Evolutionary conservation across 257 asterid species (phyloP), one percentile per base, ranked within the genome.

Genomic region (Dorcoceras hygrometricum): DNA sequence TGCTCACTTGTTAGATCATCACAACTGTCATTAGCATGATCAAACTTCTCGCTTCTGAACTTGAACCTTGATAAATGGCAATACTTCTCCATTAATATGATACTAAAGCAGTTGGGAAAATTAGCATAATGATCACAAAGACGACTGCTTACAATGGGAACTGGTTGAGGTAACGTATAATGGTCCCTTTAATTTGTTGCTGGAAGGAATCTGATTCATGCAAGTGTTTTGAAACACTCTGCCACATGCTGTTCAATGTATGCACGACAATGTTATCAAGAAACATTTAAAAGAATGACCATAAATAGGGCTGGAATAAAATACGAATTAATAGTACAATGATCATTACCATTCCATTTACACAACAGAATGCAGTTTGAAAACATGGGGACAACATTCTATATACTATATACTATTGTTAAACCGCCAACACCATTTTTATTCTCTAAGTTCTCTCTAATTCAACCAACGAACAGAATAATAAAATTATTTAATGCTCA

Each of bases 141-240:
- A 61, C 64, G 68, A 56, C 72, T 79, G 74, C 96, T 83, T 81
- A 89, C 97, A 63, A 67, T 4, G 85, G 78, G 59, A 82, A 73
- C 74, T 74, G 75, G 70, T 72, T 78, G 82, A 87, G 77, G 80
- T 77, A 83, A 69, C 23, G 82, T 72, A 65, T 63, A 54, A 84
- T 60, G 75, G 71, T 69, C 78, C 75, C 71, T 71, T 71, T 79
- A 53, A 75, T 65, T 62, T 86, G 75, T 24, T 63, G 43, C 28
- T 70, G 61, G 53, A 80, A 61, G 59, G 79, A 64, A 54, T 77
- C 77, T 66, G 71, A 68, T 62, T 66, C 84, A 75, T 68, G 79
- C 63, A 75, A 36, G 69, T 79, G 79, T 71, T 77, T 83, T 34
- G 77, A 36, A 71, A 63, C 70, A 51, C 65, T 73, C 66, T 69